Evolutionary conservation across 257 asterid species (phyloP).

Genomic region (Thymus mandschuricus): DNA sequence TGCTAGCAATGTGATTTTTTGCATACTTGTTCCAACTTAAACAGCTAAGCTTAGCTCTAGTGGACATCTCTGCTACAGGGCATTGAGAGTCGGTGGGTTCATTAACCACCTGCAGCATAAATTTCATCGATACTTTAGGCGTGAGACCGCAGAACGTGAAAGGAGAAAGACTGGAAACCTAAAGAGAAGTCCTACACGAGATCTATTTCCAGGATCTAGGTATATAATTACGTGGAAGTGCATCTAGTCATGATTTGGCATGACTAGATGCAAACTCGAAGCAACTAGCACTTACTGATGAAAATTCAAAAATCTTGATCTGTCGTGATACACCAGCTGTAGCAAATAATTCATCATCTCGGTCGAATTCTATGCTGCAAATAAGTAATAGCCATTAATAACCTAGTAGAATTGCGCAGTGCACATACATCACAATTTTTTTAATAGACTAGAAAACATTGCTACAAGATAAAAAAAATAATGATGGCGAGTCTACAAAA

Average conservation of each 20-base stretch:
- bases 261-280: conserved; percentile 11
- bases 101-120: conserved; percentile 70
- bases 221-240: neutral
- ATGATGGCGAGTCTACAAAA: conserved; percentile 2
- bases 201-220: conserved; percentile 2
- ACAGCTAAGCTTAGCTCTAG: conserved; percentile 84
- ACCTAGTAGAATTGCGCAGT: neutral
- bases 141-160: neutral
- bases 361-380: conserved; percentile 80
- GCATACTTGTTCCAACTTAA: conserved; percentile 87
- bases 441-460: neutral
- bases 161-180: neutral
- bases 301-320: conserved; percentile 68
- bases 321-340: conserved; percentile 87
- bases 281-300: conserved; percentile 53
- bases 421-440: conserved; percentile 8
- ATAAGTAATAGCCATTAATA: neutral
- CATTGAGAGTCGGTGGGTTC: conserved; percentile 72
- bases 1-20: conserved; percentile 80
- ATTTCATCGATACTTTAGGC: conserved; percentile 15
- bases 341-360: conserved; percentile 84
- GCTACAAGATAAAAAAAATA: conserved; percentile 42
- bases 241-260: conserved; percentile 13
- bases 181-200: neutral
- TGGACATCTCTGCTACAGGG: conserved; percentile 81